Percentiles rank a stretch among this genome's conserved stretches.
Conservation (phyloP, 2,329 filamentous ascomycete species). For the Trichoderma guizhouense region DNA sequence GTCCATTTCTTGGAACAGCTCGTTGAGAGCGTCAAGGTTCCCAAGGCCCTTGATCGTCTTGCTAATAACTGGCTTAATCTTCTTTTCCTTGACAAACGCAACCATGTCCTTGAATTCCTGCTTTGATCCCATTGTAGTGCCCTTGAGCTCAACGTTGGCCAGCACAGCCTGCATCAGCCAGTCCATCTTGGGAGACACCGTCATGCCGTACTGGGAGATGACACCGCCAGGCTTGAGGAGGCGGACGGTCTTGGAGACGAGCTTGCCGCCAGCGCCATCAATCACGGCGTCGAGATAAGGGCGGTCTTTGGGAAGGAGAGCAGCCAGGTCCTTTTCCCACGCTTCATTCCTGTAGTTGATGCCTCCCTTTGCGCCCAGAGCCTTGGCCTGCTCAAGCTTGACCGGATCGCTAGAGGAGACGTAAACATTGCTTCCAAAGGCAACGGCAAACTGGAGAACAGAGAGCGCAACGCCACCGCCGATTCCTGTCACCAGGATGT, state of each 20-base stretch:
- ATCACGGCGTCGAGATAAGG: constrained; percentile 78
- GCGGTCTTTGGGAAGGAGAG: constrained; percentile 60
- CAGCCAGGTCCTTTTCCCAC: constrained; percentile 76
- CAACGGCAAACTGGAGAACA: constrained; percentile 75
- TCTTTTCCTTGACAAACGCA: constrained; percentile 68
- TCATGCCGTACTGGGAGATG: constrained; percentile 92
- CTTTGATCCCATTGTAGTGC: constrained; percentile 86
- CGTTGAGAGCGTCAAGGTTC: constrained; percentile 74
- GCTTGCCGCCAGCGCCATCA: constrained; percentile 85
- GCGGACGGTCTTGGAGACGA: constrained; percentile 65
- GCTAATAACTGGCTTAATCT: constrained; percentile 75
- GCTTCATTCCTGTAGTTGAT: constrained; percentile 72
- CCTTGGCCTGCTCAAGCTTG: constrained; percentile 70
- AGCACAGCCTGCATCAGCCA: constrained; percentile 81
- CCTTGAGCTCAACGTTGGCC: constrained; percentile 81
- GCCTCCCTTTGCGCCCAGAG: constrained; percentile 76
- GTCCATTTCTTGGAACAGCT: constrained; percentile 84
- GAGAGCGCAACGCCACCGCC: constrained; percentile 88
- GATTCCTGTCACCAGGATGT: constrained; percentile 85
- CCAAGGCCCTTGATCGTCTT: constrained; percentile 69
- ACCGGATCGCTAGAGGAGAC: constrained; percentile 72
- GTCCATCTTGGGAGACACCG: constrained; percentile 76
- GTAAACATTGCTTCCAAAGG: constrained; percentile 71
- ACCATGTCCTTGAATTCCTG: constrained; percentile 92
- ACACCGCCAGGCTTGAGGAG: constrained; percentile 78